Evolutionary conservation across 257 asterid species (phyloP).

Genomic region (Nicotiana tomentosiformis): DNA sequence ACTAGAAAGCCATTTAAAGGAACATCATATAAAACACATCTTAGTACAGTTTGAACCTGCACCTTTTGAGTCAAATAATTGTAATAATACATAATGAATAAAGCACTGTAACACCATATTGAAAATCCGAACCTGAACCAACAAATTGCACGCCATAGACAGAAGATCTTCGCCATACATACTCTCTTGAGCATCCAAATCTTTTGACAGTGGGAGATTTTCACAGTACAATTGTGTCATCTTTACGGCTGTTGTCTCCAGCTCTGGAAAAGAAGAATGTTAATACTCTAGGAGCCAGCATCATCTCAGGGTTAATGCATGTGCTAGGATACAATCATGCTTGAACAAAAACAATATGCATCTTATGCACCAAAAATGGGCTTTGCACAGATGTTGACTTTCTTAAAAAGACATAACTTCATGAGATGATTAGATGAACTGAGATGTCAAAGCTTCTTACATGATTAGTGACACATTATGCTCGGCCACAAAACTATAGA

Average conservation of each 20-base stretch:
- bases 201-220: constrained; percentile 76
- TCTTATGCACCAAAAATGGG: not conserved
- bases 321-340: not conserved
- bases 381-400: not conserved
- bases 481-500: not conserved
- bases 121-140: constrained; percentile 73
- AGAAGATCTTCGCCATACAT: constrained; percentile 94
- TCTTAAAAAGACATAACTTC: not conserved
- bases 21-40: not conserved
- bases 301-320: not conserved
- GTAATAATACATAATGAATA: too few species aligned
- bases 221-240: constrained; percentile 67
- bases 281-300: constrained; percentile 5
- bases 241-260: constrained; percentile 56
- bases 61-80: too few species aligned
- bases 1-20: not conserved
- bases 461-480: not conserved
- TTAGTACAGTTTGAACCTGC: too few species aligned
- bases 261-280: constrained; percentile 39
- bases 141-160: constrained; percentile 68
- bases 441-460: constrained; percentile 2
- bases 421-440: not conserved
- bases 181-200: constrained; percentile 79
- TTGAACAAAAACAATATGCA: not conserved
- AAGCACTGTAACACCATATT: not conserved